These are phyloP conservation scores for Solanum etuberosum DNA, from an alignment of 257 asterid genomes.

Conservation along the genomic window DNA sequence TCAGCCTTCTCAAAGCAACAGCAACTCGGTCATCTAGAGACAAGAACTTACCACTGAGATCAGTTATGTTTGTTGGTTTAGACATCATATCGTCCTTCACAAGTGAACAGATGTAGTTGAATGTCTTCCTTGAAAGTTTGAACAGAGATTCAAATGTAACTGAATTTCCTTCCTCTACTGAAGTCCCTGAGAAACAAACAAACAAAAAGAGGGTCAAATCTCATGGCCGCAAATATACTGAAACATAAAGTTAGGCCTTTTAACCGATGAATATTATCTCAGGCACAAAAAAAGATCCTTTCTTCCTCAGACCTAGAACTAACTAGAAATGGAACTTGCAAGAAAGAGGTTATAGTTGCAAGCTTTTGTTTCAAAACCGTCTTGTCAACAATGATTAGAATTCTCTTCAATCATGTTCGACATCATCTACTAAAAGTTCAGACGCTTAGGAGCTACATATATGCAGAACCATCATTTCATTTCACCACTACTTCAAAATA, in stretches of 20 bases:
- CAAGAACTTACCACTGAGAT: conserved; percentile 5
- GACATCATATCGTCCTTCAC: conserved; percentile 8
- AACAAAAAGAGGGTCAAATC: background rate
- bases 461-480: background rate
- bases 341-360: background rate
- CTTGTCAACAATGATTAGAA: background rate
- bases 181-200: conserved; percentile 5
- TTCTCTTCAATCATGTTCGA: background rate
- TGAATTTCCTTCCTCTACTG: background rate
- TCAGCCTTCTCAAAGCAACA: conserved; percentile 16
- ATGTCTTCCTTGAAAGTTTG: conserved; percentile 20
- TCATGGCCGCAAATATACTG: background rate
- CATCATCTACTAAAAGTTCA: background rate
- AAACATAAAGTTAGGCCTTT: background rate
- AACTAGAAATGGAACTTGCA: background rate
- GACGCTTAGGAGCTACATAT: background rate
- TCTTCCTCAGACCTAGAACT: background rate
- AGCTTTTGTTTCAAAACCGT: background rate
- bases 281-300: background rate
- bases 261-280: background rate
- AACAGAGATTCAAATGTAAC: conserved; percentile 9
- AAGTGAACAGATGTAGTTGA: conserved; percentile 15
- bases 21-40: conserved; percentile 15
- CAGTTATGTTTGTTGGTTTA: background rate
- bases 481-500: background rate